A percentile compares a stretch with the other conserved stretches of the same genome.
These are phyloP conservation scores for Verticillium zaregamsianum DNA, from an alignment of 2,329 filamentous ascomycete species.

Conservation along the genomic window DNA sequence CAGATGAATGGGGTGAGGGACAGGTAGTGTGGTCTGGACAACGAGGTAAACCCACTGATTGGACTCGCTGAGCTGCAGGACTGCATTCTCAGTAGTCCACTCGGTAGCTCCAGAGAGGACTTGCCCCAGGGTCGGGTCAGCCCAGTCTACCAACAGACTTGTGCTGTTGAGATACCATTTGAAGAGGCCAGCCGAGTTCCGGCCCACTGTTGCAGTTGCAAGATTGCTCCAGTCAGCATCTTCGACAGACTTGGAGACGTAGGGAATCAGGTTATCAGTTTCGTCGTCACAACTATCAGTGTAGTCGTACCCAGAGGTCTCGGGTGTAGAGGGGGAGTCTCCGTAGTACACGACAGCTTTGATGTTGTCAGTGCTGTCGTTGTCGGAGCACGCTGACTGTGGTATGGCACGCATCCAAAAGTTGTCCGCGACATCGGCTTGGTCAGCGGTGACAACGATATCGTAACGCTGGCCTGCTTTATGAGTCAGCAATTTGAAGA, in stretches of 20 bases:
- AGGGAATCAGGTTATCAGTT: constrained; percentile 27
- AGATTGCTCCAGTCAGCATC: constrained; percentile 20
- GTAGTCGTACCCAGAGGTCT: constrained; percentile 10
- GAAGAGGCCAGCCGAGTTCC: constrained; percentile 29
- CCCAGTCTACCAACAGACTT: constrained; percentile 24
- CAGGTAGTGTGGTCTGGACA: constrained; percentile 16
- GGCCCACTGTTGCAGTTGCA: constrained; percentile 20
- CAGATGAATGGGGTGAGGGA: constrained; percentile 30
- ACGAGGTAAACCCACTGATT: constrained; percentile 25
- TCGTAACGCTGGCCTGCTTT: constrained; percentile 36
- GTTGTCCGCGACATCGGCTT: constrained; percentile 22
- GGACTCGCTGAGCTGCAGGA: constrained; percentile 21
- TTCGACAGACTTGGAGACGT: constrained; percentile 25
- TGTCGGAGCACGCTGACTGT: constrained; percentile 34
- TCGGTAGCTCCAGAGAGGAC: constrained; percentile 14
- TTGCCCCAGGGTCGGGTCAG: constrained; percentile 20
- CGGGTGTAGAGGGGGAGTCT: constrained; percentile 10
- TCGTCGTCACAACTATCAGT: constrained; percentile 29
- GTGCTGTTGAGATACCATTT: constrained; percentile 41
- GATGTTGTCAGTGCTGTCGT: constrained; percentile 36
- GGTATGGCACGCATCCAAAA: constrained; percentile 47
- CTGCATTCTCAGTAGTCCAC: constrained; percentile 19
- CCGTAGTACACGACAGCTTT: constrained; percentile 44
- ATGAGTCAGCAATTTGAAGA: constrained; percentile 10
- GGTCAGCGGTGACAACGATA: constrained; percentile 38